A percentile compares a stretch with the other conserved stretches of the same genome.
phyloP scores from a whole-genome alignment of 148 eudicot genomes.

The Arctostaphylos glauca region DNA sequence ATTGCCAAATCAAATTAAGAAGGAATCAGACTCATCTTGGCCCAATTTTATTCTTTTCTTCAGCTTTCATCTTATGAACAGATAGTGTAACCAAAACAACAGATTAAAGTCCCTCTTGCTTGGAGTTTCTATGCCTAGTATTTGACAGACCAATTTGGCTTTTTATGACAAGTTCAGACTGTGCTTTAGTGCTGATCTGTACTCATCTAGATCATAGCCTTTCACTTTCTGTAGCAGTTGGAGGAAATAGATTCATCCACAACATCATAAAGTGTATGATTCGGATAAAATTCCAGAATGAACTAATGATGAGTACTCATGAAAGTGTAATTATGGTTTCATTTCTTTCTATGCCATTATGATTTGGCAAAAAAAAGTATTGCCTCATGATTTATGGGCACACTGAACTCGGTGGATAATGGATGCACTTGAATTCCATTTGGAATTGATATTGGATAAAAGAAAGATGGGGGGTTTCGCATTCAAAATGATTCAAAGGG shows the following conservation, averaged over 20 bases:
- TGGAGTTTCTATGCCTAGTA: background rate
- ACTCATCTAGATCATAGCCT: background rate
- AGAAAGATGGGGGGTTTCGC: background rate
- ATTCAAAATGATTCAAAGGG: background rate
- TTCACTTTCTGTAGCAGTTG: slow-evolving; percentile 11
- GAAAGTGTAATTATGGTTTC: background rate
- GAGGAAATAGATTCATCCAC: background rate
- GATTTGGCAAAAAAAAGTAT: background rate
- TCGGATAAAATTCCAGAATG: background rate
- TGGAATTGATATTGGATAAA: background rate
- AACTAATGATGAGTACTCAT: background rate
- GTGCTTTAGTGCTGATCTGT: background rate
- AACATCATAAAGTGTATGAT: background rate
- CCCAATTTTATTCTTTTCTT: background rate
- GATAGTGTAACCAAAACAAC: background rate
- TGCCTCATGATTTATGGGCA: background rate
- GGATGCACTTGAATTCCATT: background rate
- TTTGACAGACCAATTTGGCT: background rate
- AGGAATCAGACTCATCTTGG: background rate
- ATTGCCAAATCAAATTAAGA: background rate
- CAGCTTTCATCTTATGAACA: background rate
- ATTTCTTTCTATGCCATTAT: background rate
- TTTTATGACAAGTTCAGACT: background rate
- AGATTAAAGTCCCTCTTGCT: background rate
- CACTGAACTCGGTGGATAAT: background rate